These are phyloP conservation scores for Candida ovalis DNA, from an alignment of 805 yeast genomes.

Conservation along the genomic window DNA sequence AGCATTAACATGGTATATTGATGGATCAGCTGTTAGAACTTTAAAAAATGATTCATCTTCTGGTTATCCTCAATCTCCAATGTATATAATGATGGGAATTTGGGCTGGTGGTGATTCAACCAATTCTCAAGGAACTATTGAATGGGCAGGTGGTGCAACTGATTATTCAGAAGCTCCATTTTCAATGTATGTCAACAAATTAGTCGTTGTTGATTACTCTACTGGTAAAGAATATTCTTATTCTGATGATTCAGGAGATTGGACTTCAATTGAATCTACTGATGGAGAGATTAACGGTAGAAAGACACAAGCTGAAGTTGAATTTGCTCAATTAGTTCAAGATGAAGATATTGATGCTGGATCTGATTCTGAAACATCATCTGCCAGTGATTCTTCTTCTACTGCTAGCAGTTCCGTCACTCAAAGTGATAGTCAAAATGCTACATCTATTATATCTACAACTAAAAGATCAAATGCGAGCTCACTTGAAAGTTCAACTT, in stretches of 20 bases:
- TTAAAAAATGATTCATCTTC: conserved; percentile 47
- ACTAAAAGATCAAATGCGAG: conserved; percentile 6
- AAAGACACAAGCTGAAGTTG: conserved; percentile 39
- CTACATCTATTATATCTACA: conserved; percentile 7
- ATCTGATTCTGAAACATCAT: neutral
- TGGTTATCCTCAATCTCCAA: conserved; percentile 92
- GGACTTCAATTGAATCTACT: conserved; percentile 54
- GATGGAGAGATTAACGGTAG: conserved; percentile 65
- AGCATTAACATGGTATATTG: conserved; percentile 63
- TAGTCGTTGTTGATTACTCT: conserved; percentile 68
- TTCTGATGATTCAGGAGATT: conserved; percentile 50
- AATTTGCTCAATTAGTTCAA: conserved; percentile 36
- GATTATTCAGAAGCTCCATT: conserved; percentile 67
- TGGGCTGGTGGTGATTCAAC: conserved; percentile 83
- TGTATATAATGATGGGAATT: conserved; percentile 62
- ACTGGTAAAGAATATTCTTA: conserved; percentile 57
- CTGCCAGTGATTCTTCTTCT: neutral
- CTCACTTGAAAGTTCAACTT: conserved; percentile 3
- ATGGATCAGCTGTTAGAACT: conserved; percentile 66
- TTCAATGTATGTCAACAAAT: conserved; percentile 55
- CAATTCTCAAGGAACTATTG: conserved; percentile 64
- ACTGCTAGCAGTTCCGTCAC: too few relatives aligned
- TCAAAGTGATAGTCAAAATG: neutral
- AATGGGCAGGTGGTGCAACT: conserved; percentile 79
- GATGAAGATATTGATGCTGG: conserved; percentile 19